Evolutionary conservation across 1,139 yeast genomes (phyloP), one percentile per base, ranked within the genome.

Genomic region (Suhomyces yuchorum): DNA sequence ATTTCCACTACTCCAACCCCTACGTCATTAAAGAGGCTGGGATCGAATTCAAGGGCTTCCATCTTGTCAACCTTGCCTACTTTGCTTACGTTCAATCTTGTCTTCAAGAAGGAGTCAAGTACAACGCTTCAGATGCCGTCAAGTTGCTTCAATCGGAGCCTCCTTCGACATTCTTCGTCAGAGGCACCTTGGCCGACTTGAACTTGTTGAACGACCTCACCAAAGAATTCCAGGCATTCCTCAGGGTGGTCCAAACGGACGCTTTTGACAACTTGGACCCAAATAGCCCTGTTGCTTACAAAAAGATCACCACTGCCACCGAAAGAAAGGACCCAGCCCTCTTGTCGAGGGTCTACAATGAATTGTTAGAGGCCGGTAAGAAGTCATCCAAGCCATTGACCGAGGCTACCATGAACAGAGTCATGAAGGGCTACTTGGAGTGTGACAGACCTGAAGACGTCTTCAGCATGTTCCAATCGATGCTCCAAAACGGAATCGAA

Each of bases 371-470:
- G 8, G 63, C 68, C 9, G 59, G 71, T 2, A 51, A 51, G 19
- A 54, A 57, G 34, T 59, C 64, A 47, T 53, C 62, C n/a, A 56
- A 52, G 18, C 56, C 66, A 6, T 57, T 73, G 38, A 57, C 59
- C 9, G 73, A 69, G 53, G 54, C 51, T 24, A 71, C 77, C 4
- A 51, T 73, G 46, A 59, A 59, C 44, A 60, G 65, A 41, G 55
- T 75, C 37, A 71, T 75, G 77, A 57, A 64, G 34, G 71, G 66
- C 6, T 75, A 61, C 55, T 65, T 65, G 38, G 68, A 63, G 26
- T 53, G 64, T 26, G 66, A 58, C 32, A 56, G 56, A 37, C 68
- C 66, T 36, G 67, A 67, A 20, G 61, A 63, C 17, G 75, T 72
- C 4, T 68, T 72, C 51, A 58, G 54, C 28, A 58, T 73, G 12